Base-by-base conservation (phyloP, 2,329 filamentous ascomycete genomes). In the Aspergillus japonicus region DNA sequence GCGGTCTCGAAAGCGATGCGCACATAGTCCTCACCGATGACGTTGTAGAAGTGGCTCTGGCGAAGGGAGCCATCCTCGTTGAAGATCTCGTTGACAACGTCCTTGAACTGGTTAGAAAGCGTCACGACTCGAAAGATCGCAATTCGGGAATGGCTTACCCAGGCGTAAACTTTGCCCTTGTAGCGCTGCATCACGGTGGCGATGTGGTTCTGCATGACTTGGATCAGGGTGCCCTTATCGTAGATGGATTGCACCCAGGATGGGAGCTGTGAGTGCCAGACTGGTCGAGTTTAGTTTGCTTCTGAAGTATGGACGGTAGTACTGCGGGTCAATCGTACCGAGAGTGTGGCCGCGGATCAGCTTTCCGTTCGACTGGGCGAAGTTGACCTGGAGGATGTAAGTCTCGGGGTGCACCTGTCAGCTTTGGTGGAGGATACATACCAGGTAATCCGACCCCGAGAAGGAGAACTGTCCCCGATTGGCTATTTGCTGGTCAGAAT, bases 21-120 rank as follows among this genome's bases (percentile, higher is more conserved):
- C 56, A 92, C 85, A 69, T 88, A 91, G 72, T 84, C 83, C 76
- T 90, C 87, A 49, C 89, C 88, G 4, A 91, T 82, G 2, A 91
- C 84, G 26, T 84, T 81, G 67, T 80, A 88, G 78, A 89, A 91
- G 66, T 90, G 86, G 10, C 81, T 84, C 31, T 77, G 67, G 49
- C 88, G 85, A 57, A 89, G 78, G 3, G 71, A 77, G 39, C 87
- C 87, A 67, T 85, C 81, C 65, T 89, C 85, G 6, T 73, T 66
- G 62, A 77, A 75, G 55, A 76, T 69, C 31, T 73, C 70, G 51
- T 73, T 73, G 47, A 73, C 60, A 3, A 73, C 71, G 48, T 72
- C 71, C 70, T 73, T 24, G 14, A 21, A 4, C 31, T 26, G 12
- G n/a, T 19, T 11, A 21, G 58, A 12, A 24, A 58, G 7, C 26